Percentiles rank a stretch among this genome's conserved stretches.
Conservation (phyloP, 1,284 basidiomycete genomes). For the Singerocomus inundabilis region DNA sequence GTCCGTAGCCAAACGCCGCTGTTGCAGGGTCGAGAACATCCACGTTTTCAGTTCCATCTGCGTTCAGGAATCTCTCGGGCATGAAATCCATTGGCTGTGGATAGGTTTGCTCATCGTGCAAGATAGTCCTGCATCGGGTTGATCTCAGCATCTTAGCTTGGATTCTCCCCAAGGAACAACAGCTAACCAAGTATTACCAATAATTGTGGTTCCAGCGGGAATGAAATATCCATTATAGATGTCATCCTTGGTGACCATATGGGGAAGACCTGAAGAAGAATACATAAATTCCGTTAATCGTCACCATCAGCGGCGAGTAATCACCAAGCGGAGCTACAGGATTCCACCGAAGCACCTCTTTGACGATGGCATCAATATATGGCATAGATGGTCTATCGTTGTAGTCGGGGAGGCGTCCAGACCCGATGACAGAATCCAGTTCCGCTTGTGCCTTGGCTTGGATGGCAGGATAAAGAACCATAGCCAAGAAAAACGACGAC, state of each 20-base stretch:
- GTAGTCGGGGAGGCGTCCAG: constrained; percentile 45
- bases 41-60: constrained; percentile 34
- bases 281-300: constrained; percentile 9
- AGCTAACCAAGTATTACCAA: constrained; percentile 41
- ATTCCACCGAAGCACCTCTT: constrained; percentile 53
- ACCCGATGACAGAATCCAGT: constrained; percentile 42
- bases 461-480: constrained; percentile 47
- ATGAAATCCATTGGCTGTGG: constrained; percentile 42
- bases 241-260: constrained; percentile 43
- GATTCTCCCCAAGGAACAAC: background rate
- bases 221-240: constrained; percentile 40
- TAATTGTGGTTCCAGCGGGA: constrained; percentile 39
- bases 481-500: constrained; percentile 48
- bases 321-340: constrained; percentile 49
- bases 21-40: constrained; percentile 40
- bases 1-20: constrained; percentile 49
- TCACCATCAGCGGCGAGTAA: constrained; percentile 16
- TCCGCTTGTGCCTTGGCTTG: constrained; percentile 47
- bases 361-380: constrained; percentile 46
- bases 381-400: constrained; percentile 43
- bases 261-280: constrained; percentile 39
- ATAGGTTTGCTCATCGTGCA: constrained; percentile 45
- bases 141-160: constrained; percentile 6
- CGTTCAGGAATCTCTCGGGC: constrained; percentile 44
- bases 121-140: constrained; percentile 40